Evolutionary conservation across 1,284 basidiomycete genomes (phyloP).

Genomic region (Malassezia vespertilionis): DNA sequence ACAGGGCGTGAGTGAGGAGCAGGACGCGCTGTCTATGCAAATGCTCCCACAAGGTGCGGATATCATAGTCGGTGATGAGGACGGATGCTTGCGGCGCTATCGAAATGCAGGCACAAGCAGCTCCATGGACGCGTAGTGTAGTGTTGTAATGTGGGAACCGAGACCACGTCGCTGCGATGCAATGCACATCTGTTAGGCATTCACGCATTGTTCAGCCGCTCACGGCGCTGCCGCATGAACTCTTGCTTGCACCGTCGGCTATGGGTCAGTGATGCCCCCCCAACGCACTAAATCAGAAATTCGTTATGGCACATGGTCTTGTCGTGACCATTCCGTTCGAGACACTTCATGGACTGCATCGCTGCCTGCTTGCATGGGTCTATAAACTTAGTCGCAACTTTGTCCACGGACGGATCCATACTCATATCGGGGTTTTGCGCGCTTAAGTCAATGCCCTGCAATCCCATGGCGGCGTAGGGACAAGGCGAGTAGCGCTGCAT

Average conservation of each 20-base stretch:
- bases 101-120: conserved; percentile 12
- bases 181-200: neutral
- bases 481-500: neutral
- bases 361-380: conserved; percentile 44
- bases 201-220: neutral
- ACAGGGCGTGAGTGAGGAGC: neutral
- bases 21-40: conserved; percentile 1
- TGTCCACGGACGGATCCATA: conserved; percentile 24
- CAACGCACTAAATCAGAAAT: conserved; percentile 36
- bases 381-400: conserved; percentile 32
- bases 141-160: too few relatives aligned
- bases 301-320: conserved; percentile 31
- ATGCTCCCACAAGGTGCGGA: conserved; percentile 4
- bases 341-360: conserved; percentile 38
- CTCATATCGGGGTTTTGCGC: conserved; percentile 12
- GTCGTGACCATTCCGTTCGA: conserved; percentile 40
- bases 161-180: neutral
- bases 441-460: conserved; percentile 23
- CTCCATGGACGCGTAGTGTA: neutral
- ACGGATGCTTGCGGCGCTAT: conserved; percentile 10
- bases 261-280: neutral
- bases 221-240: conserved; percentile 5
- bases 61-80: conserved; percentile 8
- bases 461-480: conserved; percentile 10
- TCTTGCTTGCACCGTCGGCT: conserved; percentile 17